These are phyloP conservation scores for Isatis tinctoria DNA, from an alignment of 345 rosid species.

Conservation along the genomic window DNA sequence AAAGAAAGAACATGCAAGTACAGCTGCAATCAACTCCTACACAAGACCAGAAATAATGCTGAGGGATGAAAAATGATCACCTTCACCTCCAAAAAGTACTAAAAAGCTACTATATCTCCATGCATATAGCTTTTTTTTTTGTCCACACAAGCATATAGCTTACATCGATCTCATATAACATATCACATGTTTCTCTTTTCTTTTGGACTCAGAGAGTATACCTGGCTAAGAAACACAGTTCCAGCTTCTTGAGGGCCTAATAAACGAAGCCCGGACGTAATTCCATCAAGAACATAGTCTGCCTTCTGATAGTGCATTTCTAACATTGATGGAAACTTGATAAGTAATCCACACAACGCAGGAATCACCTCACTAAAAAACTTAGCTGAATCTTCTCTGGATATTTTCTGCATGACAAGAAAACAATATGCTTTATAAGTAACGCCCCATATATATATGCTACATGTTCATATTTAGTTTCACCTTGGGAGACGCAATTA, in stretches of 20 bases:
- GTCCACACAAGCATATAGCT: too few relatives aligned
- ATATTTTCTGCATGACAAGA: constrained; percentile 26
- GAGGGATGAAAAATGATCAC: not conserved
- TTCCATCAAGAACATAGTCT: constrained; percentile 18
- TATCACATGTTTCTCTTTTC: not conserved
- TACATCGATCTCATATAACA: too few relatives aligned
- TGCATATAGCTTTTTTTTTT: too few relatives aligned
- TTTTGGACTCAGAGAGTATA: not conserved
- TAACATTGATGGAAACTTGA: constrained; percentile 53
- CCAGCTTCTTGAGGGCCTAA: constrained; percentile 65
- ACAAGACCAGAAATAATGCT: not conserved
- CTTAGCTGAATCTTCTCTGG: constrained; percentile 42
- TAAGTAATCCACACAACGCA: constrained; percentile 49
- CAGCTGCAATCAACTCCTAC: constrained; percentile 5
- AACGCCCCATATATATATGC: not conserved
- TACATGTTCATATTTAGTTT: not conserved
- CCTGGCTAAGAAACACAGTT: constrained; percentile 72
- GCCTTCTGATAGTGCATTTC: constrained; percentile 32
- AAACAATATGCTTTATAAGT: not conserved
- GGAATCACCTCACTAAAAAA: constrained; percentile 73
- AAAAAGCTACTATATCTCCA: not conserved
- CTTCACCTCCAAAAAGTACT: not conserved
- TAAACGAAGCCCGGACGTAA: constrained; percentile 46
- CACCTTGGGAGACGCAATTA: not conserved
- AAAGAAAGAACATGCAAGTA: constrained; percentile 27